These are phyloP conservation scores for Pascua sp. DNA, from an alignment of 1,284 basidiomycete species.

Conservation along the genomic window DNA sequence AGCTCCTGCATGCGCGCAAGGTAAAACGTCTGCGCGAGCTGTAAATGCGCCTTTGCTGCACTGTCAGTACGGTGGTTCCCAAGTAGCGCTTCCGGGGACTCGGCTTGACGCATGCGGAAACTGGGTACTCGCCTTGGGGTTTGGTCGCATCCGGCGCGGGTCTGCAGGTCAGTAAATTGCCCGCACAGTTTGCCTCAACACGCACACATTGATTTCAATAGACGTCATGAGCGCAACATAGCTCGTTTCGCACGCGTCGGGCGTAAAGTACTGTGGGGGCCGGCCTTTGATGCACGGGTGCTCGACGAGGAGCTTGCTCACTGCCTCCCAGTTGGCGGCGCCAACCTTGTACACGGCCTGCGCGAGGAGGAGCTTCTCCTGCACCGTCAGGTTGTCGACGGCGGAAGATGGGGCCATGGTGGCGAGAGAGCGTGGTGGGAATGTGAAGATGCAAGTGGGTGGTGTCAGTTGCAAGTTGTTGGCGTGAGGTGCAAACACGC, in stretches of 20 bases:
- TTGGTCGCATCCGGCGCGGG: conserved; percentile 40
- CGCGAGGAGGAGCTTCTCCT: conserved; percentile 64
- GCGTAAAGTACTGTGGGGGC: conserved; percentile 63
- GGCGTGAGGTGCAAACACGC: too few relatives aligned
- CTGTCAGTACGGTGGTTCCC: not conserved
- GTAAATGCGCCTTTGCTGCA: conserved; percentile 57
- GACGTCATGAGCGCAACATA: conserved; percentile 67
- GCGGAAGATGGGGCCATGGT: conserved; percentile 11
- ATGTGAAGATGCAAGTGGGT: not conserved
- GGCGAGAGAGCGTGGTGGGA: not conserved
- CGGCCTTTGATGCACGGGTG: conserved; percentile 53
- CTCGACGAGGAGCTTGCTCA: conserved; percentile 63
- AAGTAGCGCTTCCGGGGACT: too few relatives aligned
- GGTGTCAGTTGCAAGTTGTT: not conserved
- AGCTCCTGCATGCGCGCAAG: conserved; percentile 66
- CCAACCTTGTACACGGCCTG: conserved; percentile 82
- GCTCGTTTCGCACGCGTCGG: conserved; percentile 63
- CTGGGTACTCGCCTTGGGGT: conserved; percentile 21
- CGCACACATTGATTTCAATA: conserved; percentile 65
- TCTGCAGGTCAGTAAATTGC: conserved; percentile 19
- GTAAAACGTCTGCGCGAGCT: conserved; percentile 70
- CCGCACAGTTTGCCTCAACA: not conserved
- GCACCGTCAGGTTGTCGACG: conserved; percentile 32
- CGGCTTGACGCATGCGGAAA: not conserved
- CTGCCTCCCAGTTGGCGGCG: conserved; percentile 64